Percentiles rank a stretch among this genome's conserved stretches.
These are phyloP conservation scores for Salvia hispanica DNA, from an alignment of 257 asterid genomes.

Conservation along the genomic window DNA sequence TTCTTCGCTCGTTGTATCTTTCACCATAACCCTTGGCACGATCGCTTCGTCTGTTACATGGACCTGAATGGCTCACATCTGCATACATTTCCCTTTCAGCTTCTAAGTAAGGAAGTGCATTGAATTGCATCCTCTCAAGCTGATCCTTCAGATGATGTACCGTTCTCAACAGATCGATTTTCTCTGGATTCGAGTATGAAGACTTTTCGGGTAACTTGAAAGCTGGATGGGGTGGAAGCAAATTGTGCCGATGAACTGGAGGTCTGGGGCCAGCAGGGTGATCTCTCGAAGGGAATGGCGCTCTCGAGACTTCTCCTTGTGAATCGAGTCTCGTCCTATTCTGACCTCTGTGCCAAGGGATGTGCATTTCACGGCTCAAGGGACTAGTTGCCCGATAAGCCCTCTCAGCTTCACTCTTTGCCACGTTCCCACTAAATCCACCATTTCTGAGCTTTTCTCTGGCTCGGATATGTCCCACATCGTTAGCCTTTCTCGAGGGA, in stretches of 20 bases:
- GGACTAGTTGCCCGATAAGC: slow-evolving; percentile 36
- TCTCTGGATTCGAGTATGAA: slow-evolving; percentile 54
- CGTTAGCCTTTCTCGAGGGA: slow-evolving; percentile 42
- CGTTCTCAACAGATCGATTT: slow-evolving; percentile 62
- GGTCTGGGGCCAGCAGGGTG: slow-evolving; percentile 40
- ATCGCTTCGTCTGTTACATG: slow-evolving; percentile 33
- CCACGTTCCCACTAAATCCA: slow-evolving; percentile 29
- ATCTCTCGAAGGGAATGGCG: slow-evolving; percentile 39
- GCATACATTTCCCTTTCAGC: slow-evolving; percentile 41
- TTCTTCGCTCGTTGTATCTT: slow-evolving; percentile 41
- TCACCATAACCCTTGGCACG: slow-evolving; percentile 36
- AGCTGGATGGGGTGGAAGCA: slow-evolving; percentile 45
- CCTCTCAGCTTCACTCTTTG: slow-evolving; percentile 40
- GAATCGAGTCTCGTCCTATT: slow-evolving; percentile 39
- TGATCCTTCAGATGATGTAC: slow-evolving; percentile 76
- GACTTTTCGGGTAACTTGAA: slow-evolving; percentile 42
- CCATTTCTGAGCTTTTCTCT: slow-evolving; percentile 33
- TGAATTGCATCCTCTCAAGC: slow-evolving; percentile 51
- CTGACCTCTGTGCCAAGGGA: slow-evolving; percentile 40
- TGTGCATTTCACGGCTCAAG: slow-evolving; percentile 39
- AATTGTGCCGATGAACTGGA: slow-evolving; percentile 31
- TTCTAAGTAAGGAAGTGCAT: slow-evolving; percentile 34
- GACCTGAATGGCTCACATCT: slow-evolving; percentile 34
- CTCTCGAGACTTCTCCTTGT: slow-evolving; percentile 34
- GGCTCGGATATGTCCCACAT: slow-evolving; percentile 27